Percentiles rank a stretch among this genome's conserved stretches.
phyloP scores from a whole-genome alignment of 768 basidiomycete genomes.

The Calocera viscosa region DNA sequence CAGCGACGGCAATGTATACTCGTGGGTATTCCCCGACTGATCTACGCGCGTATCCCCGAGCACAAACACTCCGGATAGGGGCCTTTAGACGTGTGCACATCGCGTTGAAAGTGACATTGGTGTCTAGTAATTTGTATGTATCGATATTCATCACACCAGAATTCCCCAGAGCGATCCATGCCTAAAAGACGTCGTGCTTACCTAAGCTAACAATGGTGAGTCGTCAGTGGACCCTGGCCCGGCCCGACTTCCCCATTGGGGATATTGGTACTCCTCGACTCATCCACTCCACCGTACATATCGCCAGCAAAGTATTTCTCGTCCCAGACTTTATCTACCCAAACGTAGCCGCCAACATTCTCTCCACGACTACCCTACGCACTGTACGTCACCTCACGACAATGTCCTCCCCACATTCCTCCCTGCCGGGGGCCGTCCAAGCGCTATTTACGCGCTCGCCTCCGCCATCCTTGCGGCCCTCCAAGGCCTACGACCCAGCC shows the following conservation, averaged over 20 bases:
- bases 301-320: background rate
- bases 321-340: background rate
- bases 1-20: constrained; percentile 44
- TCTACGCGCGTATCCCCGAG: no score
- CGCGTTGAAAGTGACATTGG: background rate
- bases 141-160: background rate
- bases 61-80: no score
- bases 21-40: constrained; percentile 46
- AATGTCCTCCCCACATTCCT: background rate
- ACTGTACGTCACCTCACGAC: background rate
- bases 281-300: background rate
- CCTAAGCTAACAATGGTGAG: background rate
- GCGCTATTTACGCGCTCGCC: background rate
- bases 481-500: background rate
- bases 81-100: no score
- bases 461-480: background rate
- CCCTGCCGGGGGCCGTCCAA: background rate
- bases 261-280: background rate
- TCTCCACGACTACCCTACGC: background rate
- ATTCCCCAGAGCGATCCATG: no score
- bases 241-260: background rate
- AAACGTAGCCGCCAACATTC: background rate
- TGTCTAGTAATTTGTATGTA: background rate
- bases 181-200: background rate
- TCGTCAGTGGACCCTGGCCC: background rate